Base-by-base conservation (phyloP, 2,329 filamentous ascomycete species). In the Alternaria metachromatica region DNA sequence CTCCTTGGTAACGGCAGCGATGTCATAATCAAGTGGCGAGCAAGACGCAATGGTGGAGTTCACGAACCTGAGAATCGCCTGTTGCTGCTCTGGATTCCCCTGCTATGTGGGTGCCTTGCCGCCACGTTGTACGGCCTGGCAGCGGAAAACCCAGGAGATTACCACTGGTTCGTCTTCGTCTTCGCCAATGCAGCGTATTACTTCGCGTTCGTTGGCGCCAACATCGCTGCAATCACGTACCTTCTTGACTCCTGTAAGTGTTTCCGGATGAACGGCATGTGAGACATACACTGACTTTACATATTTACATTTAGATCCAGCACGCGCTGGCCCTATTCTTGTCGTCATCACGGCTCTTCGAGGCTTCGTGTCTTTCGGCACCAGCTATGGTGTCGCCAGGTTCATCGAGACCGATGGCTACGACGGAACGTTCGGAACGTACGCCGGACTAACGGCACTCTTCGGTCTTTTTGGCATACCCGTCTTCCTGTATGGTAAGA, bases 331-430 rank as follows among this genome's bases (percentile, higher is more conserved):
- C 0, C 80, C 83, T 0, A 62, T 83, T 2, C 68, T 85, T 20
- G 79, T 85, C 4, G 79, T 85, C 37, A 81, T 85, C 28, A 84
- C 82, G 54, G 82, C 83, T 5, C 77, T 83, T 65, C 75, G 83
- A 3, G 83, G 82, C 0, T 80, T 85, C 45, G 80, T 85, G 9
- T 81, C 79, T 1, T 85, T 85, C 55, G 82, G 82, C 15, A 71
- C 71, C 6, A 81, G 77, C 55, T 82, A 82, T 66, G 80, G 81
- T 11, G 79, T 79, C 15, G 73, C 68, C 11, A 70, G 71, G 11
- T 78, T 78, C 59, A 76, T 79, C 15, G 72, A 75, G 10, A 71
- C 64, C 25, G 55, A 62, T 54, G 77, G 77, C 2, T 79, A 79
- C 23, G 73, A 78, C 54, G 76, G 78, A 5, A 71, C 77, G 1